Percentiles rank a stretch among this genome's conserved stretches.
Conservation (phyloP, 345 rosid species). For the Bruguiera parviflora region DNA sequence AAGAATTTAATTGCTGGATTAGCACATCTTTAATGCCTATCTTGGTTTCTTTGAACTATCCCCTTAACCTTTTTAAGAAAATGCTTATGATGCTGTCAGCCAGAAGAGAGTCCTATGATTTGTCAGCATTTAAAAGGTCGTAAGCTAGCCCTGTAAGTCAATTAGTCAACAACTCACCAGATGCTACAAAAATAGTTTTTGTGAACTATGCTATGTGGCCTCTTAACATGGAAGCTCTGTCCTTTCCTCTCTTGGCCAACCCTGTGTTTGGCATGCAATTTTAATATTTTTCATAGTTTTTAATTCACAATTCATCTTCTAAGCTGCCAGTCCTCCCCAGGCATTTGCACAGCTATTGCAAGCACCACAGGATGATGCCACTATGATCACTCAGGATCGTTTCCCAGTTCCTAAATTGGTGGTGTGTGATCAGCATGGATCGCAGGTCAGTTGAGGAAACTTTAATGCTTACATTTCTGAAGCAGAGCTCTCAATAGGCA, state of each 20-base stretch:
- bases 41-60: neutral
- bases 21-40: neutral
- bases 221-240: neutral
- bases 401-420: constrained; percentile 98
- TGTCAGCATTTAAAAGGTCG: too few species aligned
- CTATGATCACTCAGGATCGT: constrained; percentile 68
- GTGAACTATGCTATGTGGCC: too few species aligned
- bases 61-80: too few species aligned
- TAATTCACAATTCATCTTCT: neutral
- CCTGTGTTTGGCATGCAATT: neutral
- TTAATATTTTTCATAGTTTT: neutral
- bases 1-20: too few species aligned
- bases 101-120: too few species aligned
- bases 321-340: constrained; percentile 28
- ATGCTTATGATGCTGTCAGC: too few species aligned
- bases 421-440: constrained; percentile 98
- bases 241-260: neutral
- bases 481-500: too few species aligned
- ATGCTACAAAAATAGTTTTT: too few species aligned
- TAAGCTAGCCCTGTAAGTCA: too few species aligned
- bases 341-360: constrained; percentile 83
- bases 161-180: too few species aligned
- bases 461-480: neutral
- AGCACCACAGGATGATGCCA: constrained; percentile 82
- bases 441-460: constrained; percentile 60